phyloP scores from a whole-genome alignment of 352 stramenopile genomes.

The Phytophthora aleatoria region DNA sequence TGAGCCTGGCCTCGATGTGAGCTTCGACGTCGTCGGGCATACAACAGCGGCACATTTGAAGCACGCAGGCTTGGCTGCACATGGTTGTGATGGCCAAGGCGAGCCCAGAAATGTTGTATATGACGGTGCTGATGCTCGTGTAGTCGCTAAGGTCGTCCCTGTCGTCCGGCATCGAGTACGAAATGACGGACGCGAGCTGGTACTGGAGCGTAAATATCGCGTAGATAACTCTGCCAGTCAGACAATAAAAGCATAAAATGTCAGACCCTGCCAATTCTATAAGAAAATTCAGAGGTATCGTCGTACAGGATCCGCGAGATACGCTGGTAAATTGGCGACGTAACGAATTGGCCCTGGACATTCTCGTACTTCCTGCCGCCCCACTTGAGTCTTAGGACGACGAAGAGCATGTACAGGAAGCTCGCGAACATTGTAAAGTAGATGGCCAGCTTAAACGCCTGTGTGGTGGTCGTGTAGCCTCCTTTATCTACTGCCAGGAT shows the following conservation, averaged over 20 bases:
- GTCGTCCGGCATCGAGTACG: constrained; percentile 34
- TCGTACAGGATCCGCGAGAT: constrained; percentile 60
- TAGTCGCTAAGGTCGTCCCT: constrained; percentile 29
- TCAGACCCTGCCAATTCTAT: neutral
- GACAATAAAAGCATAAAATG: constrained; percentile 1
- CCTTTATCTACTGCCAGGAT: constrained; percentile 26
- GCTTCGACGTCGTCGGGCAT: constrained; percentile 46
- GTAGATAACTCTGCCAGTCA: constrained; percentile 43
- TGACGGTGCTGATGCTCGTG: constrained; percentile 39
- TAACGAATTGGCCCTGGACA: constrained; percentile 55
- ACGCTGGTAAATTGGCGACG: constrained; percentile 60
- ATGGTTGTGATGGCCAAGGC: constrained; percentile 45
- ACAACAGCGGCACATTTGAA: constrained; percentile 38
- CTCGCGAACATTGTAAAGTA: constrained; percentile 50
- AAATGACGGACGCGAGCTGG: constrained; percentile 47
- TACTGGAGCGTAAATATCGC: constrained; percentile 59
- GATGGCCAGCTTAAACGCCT: constrained; percentile 38
- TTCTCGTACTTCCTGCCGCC: constrained; percentile 62
- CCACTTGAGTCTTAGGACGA: constrained; percentile 45
- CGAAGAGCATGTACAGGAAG: constrained; percentile 45
- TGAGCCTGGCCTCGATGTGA: constrained; percentile 36
- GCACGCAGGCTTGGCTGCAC: constrained; percentile 45
- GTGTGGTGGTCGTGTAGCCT: constrained; percentile 49
- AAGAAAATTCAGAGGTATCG: neutral
- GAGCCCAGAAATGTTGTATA: constrained; percentile 45